Conservation (phyloP, 306 rosid genomes). For the Mimosa bimucronata region DNA sequence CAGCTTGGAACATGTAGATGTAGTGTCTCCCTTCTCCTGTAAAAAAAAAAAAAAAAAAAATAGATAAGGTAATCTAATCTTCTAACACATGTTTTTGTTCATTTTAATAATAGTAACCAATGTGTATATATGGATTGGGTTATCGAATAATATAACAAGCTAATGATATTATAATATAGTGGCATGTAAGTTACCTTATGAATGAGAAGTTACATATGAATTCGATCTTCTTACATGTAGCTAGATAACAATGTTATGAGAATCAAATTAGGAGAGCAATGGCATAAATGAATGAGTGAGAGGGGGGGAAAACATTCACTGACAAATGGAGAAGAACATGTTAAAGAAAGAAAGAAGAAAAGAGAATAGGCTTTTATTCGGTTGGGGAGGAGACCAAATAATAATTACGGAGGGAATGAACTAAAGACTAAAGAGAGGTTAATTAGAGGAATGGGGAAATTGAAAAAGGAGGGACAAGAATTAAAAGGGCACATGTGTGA, state of each 20-base stretch:
- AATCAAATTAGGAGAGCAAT: background rate
- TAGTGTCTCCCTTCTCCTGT: background rate
- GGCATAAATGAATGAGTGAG: constrained; percentile 15
- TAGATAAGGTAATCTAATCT: background rate
- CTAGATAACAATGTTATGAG: background rate
- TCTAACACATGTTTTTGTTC: background rate
- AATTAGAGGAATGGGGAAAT: background rate
- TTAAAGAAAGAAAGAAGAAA: background rate
- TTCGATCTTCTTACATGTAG: too few species aligned
- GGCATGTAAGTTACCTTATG: too few species aligned
- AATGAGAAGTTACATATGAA: too few species aligned
- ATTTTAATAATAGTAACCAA: background rate
- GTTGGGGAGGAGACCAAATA: background rate
- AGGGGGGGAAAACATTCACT: constrained; percentile 38
- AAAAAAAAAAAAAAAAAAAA: background rate
- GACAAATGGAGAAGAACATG: constrained; percentile 44
- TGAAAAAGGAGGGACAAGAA: constrained; percentile 15
- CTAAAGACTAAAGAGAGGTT: background rate
- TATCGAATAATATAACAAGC: too few species aligned
- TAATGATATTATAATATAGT: too few species aligned
- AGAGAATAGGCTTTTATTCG: background rate
- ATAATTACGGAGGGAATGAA: background rate
- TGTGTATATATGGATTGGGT: background rate
- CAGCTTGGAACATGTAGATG: background rate
- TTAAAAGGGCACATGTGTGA: constrained; percentile 37